Evolutionary conservation across 768 basidiomycete species (phyloP).

Genomic region (Boletus rubroflammeus): DNA sequence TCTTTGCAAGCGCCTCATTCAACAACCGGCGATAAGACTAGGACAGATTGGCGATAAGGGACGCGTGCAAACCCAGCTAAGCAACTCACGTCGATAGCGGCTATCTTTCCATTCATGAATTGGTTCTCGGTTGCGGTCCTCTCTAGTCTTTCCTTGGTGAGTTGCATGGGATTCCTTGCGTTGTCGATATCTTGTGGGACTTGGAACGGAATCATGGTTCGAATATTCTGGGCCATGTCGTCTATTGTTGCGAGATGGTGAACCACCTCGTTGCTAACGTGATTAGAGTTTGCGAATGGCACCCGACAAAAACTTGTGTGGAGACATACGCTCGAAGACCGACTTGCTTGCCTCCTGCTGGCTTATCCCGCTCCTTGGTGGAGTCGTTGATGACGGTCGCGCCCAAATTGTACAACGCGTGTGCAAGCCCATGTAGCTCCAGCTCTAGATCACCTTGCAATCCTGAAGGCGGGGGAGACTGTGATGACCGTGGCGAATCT

Average conservation of each 20-base stretch:
- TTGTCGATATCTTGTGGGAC: conserved; percentile 77
- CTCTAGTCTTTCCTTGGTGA: conserved; percentile 77
- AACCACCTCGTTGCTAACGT: conserved; percentile 68
- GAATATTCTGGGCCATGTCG: conserved; percentile 57
- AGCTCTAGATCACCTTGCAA: conserved; percentile 71
- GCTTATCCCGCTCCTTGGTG: conserved; percentile 73
- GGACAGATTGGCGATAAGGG: conserved; percentile 2
- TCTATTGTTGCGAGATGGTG: conserved; percentile 64
- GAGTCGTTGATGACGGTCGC: conserved; percentile 82
- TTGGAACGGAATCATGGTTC: conserved; percentile 70
- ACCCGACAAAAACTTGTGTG: not conserved
- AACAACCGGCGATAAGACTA: conserved; percentile 69
- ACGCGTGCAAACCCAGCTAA: not conserved
- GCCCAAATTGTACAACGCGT: conserved; percentile 75
- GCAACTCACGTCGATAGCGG: conserved; percentile 61
- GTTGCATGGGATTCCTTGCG: conserved; percentile 74
- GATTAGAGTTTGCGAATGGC: not conserved
- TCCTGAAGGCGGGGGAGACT: conserved; percentile 68
- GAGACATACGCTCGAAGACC: conserved; percentile 65
- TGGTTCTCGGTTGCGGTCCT: conserved; percentile 86
- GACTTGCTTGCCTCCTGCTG: conserved; percentile 69
- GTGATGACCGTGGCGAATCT: conserved; percentile 64
- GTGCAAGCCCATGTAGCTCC: conserved; percentile 72
- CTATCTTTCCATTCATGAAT: conserved; percentile 87
- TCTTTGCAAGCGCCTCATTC: conserved; percentile 66